phyloP scores from a whole-genome alignment of 1,284 basidiomycete genomes.

The Heimioporus retisporus region DNA sequence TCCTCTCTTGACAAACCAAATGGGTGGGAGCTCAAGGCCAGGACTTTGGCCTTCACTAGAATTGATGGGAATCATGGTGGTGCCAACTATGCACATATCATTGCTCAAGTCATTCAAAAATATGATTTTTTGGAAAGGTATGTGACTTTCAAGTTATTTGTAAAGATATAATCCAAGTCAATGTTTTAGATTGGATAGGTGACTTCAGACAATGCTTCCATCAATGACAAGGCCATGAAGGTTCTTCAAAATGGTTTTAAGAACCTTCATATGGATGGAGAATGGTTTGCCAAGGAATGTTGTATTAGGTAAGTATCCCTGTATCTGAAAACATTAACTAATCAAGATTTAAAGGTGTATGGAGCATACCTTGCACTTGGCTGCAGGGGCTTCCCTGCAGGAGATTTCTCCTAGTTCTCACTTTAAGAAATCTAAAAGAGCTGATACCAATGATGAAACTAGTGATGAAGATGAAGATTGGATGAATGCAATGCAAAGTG shows the following conservation, averaged over 20 bases:
- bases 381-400: background rate
- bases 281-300: background rate
- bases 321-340: background rate
- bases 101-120: background rate
- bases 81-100: constrained; percentile 1
- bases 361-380: background rate
- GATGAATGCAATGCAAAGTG: background rate
- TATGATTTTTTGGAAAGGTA: background rate
- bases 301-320: background rate
- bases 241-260: background rate
- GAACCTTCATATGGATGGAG: background rate
- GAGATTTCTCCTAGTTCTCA: background rate
- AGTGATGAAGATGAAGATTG: background rate
- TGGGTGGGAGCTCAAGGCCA: constrained; percentile 2
- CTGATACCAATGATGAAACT: background rate
- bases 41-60: background rate
- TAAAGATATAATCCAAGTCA: background rate
- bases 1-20: background rate
- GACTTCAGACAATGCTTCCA: constrained; percentile 4
- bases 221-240: constrained; percentile 5
- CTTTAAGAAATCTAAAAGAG: background rate
- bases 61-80: constrained; percentile 5
- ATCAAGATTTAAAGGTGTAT: background rate
- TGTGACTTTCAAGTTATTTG: background rate
- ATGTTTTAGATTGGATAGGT: constrained; percentile 1